A percentile compares a stretch with the other conserved stretches of the same genome.
Conservation (phyloP, 495 filamentous ascomycete genomes). For the Massariosphaeria phaeospora region DNA sequence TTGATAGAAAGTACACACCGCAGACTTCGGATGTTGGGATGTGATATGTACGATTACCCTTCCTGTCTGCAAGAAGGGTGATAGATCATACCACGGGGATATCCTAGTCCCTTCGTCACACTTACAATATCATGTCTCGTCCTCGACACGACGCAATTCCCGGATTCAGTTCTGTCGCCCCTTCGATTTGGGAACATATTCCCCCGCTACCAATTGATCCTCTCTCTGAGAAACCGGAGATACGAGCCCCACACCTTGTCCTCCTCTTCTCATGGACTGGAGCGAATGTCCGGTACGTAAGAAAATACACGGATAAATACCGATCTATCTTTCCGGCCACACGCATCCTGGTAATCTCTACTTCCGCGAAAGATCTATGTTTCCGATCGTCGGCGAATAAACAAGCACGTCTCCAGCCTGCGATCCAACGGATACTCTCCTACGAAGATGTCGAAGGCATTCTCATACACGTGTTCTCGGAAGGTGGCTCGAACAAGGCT, state of each 20-base stretch:
- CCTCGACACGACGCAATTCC: constrained; percentile 2
- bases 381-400: neutral
- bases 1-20: too few species aligned
- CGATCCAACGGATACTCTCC: neutral
- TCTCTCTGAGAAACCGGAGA: neutral
- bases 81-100: too few species aligned
- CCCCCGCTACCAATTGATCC: neutral
- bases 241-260: constrained; percentile 31
- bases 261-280: constrained; percentile 46
- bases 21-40: too few species aligned
- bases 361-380: constrained; percentile 10
- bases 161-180: constrained; percentile 8
- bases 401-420: neutral
- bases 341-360: constrained; percentile 35
- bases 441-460: constrained; percentile 18
- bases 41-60: too few species aligned
- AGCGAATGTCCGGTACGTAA: constrained; percentile 41
- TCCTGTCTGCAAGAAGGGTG: too few species aligned
- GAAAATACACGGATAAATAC: constrained; percentile 46
- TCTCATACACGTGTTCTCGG: constrained; percentile 45
- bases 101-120: too few species aligned
- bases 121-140: too few species aligned
- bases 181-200: constrained; percentile 2
- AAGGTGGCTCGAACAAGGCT: constrained; percentile 42
- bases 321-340: constrained; percentile 40